Conservation (phyloP, 2,329 filamentous ascomycete genomes). For the Cladosporium oxysporum region DNA sequence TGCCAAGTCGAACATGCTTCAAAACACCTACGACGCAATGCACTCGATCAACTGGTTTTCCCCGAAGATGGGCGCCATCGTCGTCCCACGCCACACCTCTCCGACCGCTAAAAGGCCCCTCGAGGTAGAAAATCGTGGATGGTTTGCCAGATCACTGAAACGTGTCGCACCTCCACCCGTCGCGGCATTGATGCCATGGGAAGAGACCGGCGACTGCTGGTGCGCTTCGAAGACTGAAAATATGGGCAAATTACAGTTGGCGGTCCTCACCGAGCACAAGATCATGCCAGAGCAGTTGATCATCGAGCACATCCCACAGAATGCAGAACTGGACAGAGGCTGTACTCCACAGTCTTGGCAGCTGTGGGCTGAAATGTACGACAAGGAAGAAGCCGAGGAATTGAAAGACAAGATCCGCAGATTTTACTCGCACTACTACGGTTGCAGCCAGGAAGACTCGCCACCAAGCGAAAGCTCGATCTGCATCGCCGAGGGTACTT, state of each 20-base stretch:
- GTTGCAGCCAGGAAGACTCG: neutral
- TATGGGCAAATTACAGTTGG: conserved; percentile 63
- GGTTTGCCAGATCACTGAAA: conserved; percentile 12
- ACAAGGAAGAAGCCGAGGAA: conserved; percentile 23
- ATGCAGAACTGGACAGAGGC: conserved; percentile 41
- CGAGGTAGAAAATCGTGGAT: conserved; percentile 22
- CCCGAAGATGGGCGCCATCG: conserved; percentile 62
- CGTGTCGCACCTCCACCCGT: conserved; percentile 22
- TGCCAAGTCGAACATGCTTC: conserved; percentile 35
- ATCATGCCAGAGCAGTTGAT: conserved; percentile 45
- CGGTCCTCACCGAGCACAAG: conserved; percentile 49
- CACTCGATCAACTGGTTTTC: conserved; percentile 71
- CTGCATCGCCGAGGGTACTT: conserved; percentile 44
- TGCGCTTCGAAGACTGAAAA: conserved; percentile 59
- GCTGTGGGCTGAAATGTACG: conserved; percentile 45
- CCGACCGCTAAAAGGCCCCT: conserved; percentile 46
- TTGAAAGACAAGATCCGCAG: conserved; percentile 25
- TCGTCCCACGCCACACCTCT: conserved; percentile 64
- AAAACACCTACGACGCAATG: conserved; percentile 33
- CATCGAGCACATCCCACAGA: conserved; percentile 49
- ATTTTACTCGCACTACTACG: conserved; percentile 15
- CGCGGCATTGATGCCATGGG: conserved; percentile 67
- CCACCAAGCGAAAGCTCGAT: conserved; percentile 35
- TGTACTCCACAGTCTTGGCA: conserved; percentile 48
- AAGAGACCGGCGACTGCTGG: conserved; percentile 84